Conservation (phyloP, 805 yeast species). For the Maudiozyma turicensis region DNA sequence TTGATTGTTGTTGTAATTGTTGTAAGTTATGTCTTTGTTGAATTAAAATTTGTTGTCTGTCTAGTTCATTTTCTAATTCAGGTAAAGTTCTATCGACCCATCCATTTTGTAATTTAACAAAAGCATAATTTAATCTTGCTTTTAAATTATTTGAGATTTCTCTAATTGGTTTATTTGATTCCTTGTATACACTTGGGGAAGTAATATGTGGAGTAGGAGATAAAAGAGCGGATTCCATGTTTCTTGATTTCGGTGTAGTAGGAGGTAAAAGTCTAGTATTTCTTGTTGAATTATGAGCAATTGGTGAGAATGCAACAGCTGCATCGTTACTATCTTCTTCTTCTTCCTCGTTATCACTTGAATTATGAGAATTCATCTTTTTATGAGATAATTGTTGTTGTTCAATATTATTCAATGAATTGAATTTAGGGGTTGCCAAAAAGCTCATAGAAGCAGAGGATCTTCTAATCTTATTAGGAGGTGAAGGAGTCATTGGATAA, state of each 20-base stretch:
- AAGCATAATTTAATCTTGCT: conserved; percentile 34
- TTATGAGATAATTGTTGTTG: conserved; percentile 2
- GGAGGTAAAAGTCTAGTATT: conserved; percentile 21
- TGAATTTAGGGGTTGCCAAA: conserved; percentile 19
- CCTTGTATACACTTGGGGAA: conserved; percentile 16
- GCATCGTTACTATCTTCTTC: background rate
- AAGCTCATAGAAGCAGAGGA: conserved; percentile 21
- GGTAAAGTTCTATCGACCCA: conserved; percentile 26
- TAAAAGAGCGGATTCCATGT: conserved; percentile 20
- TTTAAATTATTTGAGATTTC: conserved; percentile 33
- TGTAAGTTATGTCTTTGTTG: background rate
- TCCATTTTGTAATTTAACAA: conserved; percentile 31
- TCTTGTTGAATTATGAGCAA: background rate
- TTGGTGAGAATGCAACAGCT: conserved; percentile 4
- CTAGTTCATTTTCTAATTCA: conserved; percentile 17
- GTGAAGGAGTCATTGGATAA: conserved; percentile 24
- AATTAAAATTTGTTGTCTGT: background rate
- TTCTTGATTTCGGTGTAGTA: conserved; percentile 26
- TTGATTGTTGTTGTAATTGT: background rate
- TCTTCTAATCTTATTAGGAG: conserved; percentile 14
- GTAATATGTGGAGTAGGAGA: conserved; percentile 28
- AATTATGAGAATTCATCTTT: background rate
- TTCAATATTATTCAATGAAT: conserved; percentile 1
- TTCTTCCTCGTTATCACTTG: background rate
- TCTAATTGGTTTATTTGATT: conserved; percentile 29